A percentile compares a stretch with the other conserved stretches of the same genome.
phyloP scores from a whole-genome alignment of 2,329 filamentous ascomycete genomes.

The Paradendryphiella salina region DNA sequence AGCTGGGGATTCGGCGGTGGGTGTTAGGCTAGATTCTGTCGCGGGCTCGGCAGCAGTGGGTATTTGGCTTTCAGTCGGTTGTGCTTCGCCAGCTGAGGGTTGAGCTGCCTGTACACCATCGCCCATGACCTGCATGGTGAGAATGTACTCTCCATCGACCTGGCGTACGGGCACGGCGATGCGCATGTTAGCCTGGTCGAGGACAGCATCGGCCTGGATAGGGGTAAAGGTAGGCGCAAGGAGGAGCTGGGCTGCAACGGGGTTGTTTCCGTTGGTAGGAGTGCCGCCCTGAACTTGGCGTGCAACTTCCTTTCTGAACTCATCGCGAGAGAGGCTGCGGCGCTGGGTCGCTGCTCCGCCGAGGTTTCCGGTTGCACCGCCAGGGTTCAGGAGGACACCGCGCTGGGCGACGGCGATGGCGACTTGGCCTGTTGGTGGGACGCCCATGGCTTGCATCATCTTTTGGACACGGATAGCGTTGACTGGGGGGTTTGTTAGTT shows the following conservation, averaged over 20 bases:
- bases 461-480: constrained; percentile 43
- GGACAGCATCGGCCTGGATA: constrained; percentile 39
- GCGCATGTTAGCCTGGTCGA: constrained; percentile 44
- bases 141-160: constrained; percentile 45
- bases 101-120: constrained; percentile 11
- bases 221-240: constrained; percentile 45
- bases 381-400: constrained; percentile 43
- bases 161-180: constrained; percentile 43
- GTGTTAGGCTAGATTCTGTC: background rate
- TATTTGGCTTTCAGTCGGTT: background rate
- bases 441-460: constrained; percentile 42
- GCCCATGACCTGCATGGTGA: constrained; percentile 39
- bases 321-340: constrained; percentile 25
- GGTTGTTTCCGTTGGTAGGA: constrained; percentile 38
- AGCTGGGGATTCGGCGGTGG: background rate
- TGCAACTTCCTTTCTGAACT: constrained; percentile 31
- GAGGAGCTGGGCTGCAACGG: constrained; percentile 40
- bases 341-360: constrained; percentile 26
- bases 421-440: constrained; percentile 38
- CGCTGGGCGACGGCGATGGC: constrained; percentile 44
- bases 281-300: constrained; percentile 34
- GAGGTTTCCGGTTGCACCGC: constrained; percentile 41
- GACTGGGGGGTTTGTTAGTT: constrained; percentile 29
- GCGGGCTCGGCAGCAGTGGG: constrained; percentile 2
- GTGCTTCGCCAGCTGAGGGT: constrained; percentile 9